Conservation (phyloP, 306 rosid species). For the Lathyrus aphaca region DNA sequence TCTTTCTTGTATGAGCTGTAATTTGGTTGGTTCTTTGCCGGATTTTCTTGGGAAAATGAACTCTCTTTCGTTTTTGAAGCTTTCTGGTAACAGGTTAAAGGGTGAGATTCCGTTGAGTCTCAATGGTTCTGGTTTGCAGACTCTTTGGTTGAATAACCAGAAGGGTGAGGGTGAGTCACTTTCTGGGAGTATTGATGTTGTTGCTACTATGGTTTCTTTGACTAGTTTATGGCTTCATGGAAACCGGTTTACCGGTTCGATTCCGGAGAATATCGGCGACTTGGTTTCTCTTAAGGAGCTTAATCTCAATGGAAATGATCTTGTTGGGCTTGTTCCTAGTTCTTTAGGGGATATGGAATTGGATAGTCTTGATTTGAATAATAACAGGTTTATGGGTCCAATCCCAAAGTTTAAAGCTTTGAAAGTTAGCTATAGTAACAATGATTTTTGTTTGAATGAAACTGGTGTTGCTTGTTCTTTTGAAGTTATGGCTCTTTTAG, state of each 20-base stretch:
- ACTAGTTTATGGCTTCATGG: slow-evolving; percentile 87
- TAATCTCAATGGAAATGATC: slow-evolving; percentile 71
- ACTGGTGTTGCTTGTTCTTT: slow-evolving; percentile 63
- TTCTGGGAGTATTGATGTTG: slow-evolving; percentile 65
- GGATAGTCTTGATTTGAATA: slow-evolving; percentile 66
- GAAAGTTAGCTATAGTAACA: slow-evolving; percentile 33
- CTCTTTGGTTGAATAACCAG: slow-evolving; percentile 78
- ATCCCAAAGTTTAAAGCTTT: slow-evolving; percentile 67
- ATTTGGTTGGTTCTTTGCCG: slow-evolving; percentile 77
- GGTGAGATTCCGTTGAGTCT: slow-evolving; percentile 62
- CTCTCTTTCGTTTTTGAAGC: slow-evolving; percentile 62
- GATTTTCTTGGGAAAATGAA: slow-evolving; percentile 65
- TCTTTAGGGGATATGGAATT: slow-evolving; percentile 60
- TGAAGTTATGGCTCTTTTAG: slow-evolving; percentile 74
- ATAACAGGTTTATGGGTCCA: slow-evolving; percentile 86
- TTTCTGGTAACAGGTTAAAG: slow-evolving; percentile 58
- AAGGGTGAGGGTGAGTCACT: slow-evolving; percentile 55
- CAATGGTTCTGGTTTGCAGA: slow-evolving; percentile 49
- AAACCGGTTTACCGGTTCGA: slow-evolving; percentile 68
- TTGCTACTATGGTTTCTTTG: slow-evolving; percentile 68
- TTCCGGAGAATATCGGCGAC: slow-evolving; percentile 72
- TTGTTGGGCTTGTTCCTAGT: slow-evolving; percentile 78
- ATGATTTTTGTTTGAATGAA: slow-evolving; percentile 61
- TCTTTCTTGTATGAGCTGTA: slow-evolving; percentile 66
- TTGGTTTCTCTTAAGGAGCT: slow-evolving; percentile 68